phyloP scores from a whole-genome alignment of 192 early-diverging fungal species.

The Entrophospora sp. region DNA sequence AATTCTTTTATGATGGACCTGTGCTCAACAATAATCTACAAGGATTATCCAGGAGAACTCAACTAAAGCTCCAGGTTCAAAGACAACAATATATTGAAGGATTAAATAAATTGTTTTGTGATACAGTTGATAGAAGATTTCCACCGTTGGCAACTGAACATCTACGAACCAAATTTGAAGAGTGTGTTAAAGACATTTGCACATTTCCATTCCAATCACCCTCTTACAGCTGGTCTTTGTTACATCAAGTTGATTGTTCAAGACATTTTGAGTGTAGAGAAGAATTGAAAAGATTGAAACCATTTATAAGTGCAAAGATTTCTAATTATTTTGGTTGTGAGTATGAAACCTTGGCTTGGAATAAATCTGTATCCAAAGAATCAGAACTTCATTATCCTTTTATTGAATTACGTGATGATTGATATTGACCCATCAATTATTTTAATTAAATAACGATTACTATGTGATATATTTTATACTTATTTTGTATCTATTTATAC shows the following conservation, averaged over 20 bases:
- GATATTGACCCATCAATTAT: too few relatives aligned
- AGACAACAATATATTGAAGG: conserved; percentile 21
- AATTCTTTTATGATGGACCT: conserved; percentile 14
- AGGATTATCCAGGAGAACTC: background rate
- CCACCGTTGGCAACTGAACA: conserved; percentile 16
- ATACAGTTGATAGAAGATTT: conserved; percentile 11
- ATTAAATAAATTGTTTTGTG: conserved; percentile 12
- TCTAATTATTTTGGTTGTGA: background rate
- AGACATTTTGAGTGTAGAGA: conserved; percentile 20
- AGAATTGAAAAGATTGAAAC: conserved; percentile 15
- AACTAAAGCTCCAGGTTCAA: conserved; percentile 1
- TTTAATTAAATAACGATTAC: too few relatives aligned
- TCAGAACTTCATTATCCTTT: conserved; percentile 8
- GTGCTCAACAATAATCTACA: background rate
- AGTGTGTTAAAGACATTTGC: conserved; percentile 20
- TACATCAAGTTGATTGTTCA: conserved; percentile 19
- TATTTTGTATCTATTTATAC: too few relatives aligned
- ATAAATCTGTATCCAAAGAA: background rate
- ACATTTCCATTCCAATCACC: conserved; percentile 13
- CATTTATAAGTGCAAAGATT: conserved; percentile 13
- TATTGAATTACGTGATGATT: conserved; percentile 17
- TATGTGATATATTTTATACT: too few relatives aligned
- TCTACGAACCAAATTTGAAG: conserved; percentile 18
- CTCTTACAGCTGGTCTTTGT: background rate
- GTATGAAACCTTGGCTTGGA: conserved; percentile 9